Base-by-base conservation (phyloP, 768 basidiomycete genomes). In the Termitomyces sp. region DNA sequence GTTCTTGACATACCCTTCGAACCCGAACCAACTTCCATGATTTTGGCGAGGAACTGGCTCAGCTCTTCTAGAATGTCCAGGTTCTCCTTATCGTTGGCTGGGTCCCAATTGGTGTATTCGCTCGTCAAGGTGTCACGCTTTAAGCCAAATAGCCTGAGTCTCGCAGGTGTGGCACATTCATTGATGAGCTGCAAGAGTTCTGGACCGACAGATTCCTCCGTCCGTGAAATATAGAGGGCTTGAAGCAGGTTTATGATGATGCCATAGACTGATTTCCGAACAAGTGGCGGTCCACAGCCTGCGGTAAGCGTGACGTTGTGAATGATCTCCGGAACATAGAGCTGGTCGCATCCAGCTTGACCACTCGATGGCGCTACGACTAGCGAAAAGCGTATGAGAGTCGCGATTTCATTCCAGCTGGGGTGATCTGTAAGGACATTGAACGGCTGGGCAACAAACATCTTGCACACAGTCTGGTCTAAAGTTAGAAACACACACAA, bases 171-270 rank as follows among this genome's bases (percentile, higher is more conserved):
- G 23, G 82, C 77, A 62, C 80, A 82, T 23, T 86, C 82, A 31
- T 82, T 81, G 61, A 93, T 81, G 2, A 93, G 69, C 45, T 76
- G 71, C 50, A 83, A 78, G 21, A 95, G 72, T 40, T 85, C 83
- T 1, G 86, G 75, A 12, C 79, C 80, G 27, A 76, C 75, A n/a
- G 82, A 68, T 40, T 90, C 87, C 31, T 88, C 84, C 17, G 79
- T 73, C 41, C 81, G 77, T 16, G 81, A 71, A 47, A 83, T 72
- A 71, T 85, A 86, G 14, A 95, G 71, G 0, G 88, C 83, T 61
- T 95, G 94, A 17, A 95, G 71, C 35, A 92, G 78, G 69, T 94
- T 94, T 71, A 93, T 80, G 59, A 92, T 72, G 37, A 90, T 80
- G 9, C 90, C 93, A 66, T 91, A 92, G 40, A 92, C 82, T 4